Evolutionary conservation across 805 yeast species (phyloP).

Genomic region (Candida caryicola): DNA sequence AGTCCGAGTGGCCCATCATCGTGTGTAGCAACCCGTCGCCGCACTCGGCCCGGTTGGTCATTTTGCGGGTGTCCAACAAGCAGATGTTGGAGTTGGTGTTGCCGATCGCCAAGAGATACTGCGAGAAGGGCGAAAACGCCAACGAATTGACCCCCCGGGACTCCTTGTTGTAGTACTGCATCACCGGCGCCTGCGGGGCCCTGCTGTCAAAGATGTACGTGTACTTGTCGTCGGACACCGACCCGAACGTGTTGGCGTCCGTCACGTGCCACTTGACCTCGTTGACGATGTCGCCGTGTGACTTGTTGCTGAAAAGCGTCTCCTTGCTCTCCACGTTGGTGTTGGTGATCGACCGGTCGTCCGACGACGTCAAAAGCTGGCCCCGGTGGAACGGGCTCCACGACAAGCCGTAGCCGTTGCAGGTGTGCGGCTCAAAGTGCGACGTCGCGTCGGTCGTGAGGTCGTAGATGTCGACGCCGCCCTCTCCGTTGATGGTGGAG

Average conservation of each 20-base stretch:
- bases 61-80: slow-evolving; percentile 59
- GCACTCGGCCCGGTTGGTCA: slow-evolving; percentile 15
- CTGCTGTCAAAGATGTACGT: slow-evolving; percentile 57
- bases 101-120: slow-evolving; percentile 63
- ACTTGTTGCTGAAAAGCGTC: slow-evolving; percentile 14
- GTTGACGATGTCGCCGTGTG: slow-evolving; percentile 62
- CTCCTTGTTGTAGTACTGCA: slow-evolving; percentile 22
- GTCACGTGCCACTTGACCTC: slow-evolving; percentile 72
- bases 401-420: slow-evolving; percentile 72
- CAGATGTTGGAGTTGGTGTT: slow-evolving; percentile 65
- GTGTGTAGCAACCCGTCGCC: slow-evolving; percentile 51
- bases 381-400: slow-evolving; percentile 56
- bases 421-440: slow-evolving; percentile 51
- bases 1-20: slow-evolving; percentile 76
- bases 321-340: slow-evolving; percentile 46
- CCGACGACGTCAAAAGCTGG: slow-evolving; percentile 57
- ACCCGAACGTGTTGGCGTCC: slow-evolving; percentile 53
- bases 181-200: slow-evolving; percentile 24
- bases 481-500: slow-evolving; percentile 68
- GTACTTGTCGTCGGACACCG: slow-evolving; percentile 70
- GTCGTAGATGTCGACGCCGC: slow-evolving; percentile 57
- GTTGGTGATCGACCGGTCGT: slow-evolving; percentile 60
- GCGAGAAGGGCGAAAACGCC: slow-evolving; percentile 61
- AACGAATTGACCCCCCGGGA: slow-evolving; percentile 55
- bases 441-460: slow-evolving; percentile 21